Base-by-base conservation (phyloP, 768 basidiomycete species). In the Mycena amicta region DNA sequence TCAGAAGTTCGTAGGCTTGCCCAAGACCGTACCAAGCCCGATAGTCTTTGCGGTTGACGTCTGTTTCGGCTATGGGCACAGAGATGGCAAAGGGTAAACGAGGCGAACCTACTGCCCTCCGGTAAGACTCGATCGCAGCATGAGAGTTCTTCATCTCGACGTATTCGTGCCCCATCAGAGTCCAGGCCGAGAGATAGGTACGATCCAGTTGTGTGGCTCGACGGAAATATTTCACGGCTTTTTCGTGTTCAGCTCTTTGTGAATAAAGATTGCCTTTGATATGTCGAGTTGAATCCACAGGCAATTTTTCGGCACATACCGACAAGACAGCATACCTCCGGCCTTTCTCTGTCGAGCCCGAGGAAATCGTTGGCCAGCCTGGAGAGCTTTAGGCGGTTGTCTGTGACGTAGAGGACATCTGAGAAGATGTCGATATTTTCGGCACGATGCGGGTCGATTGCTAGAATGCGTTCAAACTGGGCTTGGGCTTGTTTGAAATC, bases 91-190 rank as follows among this genome's bases (percentile, higher is more conserved):
- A 5, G 20, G 52, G 23, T 57, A 22, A 20, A 18, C 22, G 45
- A 28, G n/a, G 74, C 89, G 55, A 73, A 94, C 95, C 94, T 59
- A 98, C 87, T 52, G 97, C 97, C 69, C 95, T 84, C 54, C 97
- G 85, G 73, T 98, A 99, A 11, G 95, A 92, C 74, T 98, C 97
- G 55, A 98, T 97, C 16, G 97, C 96, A 2, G 97, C 97, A 78
- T 98, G 95, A 4, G 94, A 94, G 72, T 99, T 98, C 76, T 98
- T 98, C 88, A 97, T 88, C 75, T 99, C 97, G 43, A 99, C 91
- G 67, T 92, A 98, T 74, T 98, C 97, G 68, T 99, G 97, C 1
- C 97, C 97, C 93, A 99, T 95, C 62, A 99, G 76, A 3, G 96
- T 98, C 97, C 97, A 99, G 4, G 97, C 97, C 5, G 95, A 92